Conservation (phyloP, 176 grass and related monocot species). For the Lolium perenne region DNA sequence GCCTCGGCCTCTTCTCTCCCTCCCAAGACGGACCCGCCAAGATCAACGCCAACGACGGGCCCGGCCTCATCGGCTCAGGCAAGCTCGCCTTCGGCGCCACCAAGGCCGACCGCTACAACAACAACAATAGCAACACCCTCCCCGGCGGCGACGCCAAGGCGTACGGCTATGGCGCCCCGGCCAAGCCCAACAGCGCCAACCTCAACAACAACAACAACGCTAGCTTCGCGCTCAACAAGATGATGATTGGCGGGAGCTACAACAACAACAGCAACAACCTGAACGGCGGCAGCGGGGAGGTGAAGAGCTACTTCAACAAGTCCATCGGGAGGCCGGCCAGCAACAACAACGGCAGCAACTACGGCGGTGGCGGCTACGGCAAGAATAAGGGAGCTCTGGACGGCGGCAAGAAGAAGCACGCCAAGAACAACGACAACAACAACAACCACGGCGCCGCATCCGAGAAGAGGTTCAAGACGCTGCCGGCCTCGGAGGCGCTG, state of each 20-base stretch:
- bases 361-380: neutral
- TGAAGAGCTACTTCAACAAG: slow-evolving; percentile 98
- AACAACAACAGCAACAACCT: neutral
- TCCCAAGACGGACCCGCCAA: neutral
- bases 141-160: slow-evolving; percentile 31
- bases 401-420: slow-evolving; percentile 57
- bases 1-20: neutral
- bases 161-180: neutral
- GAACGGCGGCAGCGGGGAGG: slow-evolving; percentile 50
- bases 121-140: slow-evolving; percentile 3
- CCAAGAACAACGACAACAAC: slow-evolving; percentile 40
- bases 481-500: slow-evolving; percentile 86
- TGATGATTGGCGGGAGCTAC: slow-evolving; percentile 8
- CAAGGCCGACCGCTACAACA: slow-evolving; percentile 68
- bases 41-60: neutral
- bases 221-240: slow-evolving; percentile 41
- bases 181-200: slow-evolving; percentile 28
- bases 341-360: slow-evolving; percentile 48
- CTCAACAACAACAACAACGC: slow-evolving; percentile 20
- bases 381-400: slow-evolving; percentile 53
- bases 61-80: slow-evolving; percentile 58
- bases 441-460: slow-evolving; percentile 32
- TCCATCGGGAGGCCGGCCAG: slow-evolving; percentile 62
- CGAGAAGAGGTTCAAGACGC: slow-evolving; percentile 98
- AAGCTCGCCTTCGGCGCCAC: slow-evolving; percentile 86